A percentile compares a stretch with the other conserved stretches of the same genome.
Evolutionary conservation across 2,329 filamentous ascomycete species (phyloP).

Genomic region (Beauveria sp.): DNA sequence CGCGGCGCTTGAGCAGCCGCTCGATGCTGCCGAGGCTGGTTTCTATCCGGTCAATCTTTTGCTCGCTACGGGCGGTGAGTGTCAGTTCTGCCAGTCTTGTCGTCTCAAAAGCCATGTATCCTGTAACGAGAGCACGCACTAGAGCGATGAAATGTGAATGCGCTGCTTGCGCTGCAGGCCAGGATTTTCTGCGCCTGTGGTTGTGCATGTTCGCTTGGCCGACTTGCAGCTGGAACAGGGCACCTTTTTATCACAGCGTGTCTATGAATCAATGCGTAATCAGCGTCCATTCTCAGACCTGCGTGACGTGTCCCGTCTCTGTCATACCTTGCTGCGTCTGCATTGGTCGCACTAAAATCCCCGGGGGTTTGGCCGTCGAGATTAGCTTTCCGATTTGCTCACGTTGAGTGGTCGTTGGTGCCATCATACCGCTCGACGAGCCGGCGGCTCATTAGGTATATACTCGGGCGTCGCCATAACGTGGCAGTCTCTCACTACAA

Average conservation of each 20-base stretch:
- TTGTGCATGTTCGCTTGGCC: conserved; percentile 46
- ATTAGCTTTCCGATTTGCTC: neutral
- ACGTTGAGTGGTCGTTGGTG: neutral
- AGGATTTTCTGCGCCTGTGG: conserved; percentile 45
- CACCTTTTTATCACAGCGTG: conserved; percentile 49
- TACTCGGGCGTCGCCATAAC: conserved; percentile 1
- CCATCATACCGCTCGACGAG: conserved; percentile 8
- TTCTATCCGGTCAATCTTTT: conserved; percentile 44
- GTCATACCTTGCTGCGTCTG: conserved; percentile 19
- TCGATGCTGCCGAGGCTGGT: conserved; percentile 38
- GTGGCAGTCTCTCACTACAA: neutral
- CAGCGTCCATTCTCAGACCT: neutral
- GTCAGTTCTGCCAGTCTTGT: neutral
- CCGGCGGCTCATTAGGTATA: conserved; percentile 3
- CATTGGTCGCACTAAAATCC: conserved; percentile 26
- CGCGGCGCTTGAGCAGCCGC: conserved; percentile 30
- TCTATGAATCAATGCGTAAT: neutral
- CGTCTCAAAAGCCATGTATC: neutral
- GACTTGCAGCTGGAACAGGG: conserved; percentile 52
- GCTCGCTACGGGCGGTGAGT: conserved; percentile 33
- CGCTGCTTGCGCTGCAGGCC: conserved; percentile 47
- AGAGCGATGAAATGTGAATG: conserved; percentile 53
- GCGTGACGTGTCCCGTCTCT: neutral
- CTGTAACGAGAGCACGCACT: conserved; percentile 32
- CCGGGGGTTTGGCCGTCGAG: neutral